These are phyloP conservation scores for Fusarium siculi DNA, from an alignment of 2,329 filamentous ascomycete genomes.

Conservation along the genomic window DNA sequence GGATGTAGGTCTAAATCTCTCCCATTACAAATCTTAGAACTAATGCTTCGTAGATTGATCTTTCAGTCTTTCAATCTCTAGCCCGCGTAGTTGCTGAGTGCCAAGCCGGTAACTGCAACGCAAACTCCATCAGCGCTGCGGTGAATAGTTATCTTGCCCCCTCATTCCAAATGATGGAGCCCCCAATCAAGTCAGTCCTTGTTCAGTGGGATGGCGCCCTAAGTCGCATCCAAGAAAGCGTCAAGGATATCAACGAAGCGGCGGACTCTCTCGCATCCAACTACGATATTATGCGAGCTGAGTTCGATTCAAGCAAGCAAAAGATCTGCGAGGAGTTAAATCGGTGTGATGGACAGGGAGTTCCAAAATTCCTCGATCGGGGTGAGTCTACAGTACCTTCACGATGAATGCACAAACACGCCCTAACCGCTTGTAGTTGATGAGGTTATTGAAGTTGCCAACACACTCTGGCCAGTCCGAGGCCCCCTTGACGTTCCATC, in stretches of 20 bases:
- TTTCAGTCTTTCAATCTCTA: background rate
- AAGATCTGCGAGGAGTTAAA: background rate
- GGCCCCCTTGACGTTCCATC: background rate
- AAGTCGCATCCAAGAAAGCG: background rate
- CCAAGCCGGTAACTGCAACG: background rate
- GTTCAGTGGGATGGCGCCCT: background rate
- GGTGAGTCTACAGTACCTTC: fast-evolving
- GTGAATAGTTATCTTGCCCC: background rate
- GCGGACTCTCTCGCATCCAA: background rate
- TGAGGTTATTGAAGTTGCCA: background rate
- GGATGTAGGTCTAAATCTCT: background rate
- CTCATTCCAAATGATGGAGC: background rate
- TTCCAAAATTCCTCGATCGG: background rate
- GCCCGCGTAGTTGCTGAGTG: background rate
- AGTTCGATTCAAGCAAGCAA: background rate
- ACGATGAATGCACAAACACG: background rate
- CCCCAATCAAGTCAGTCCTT: background rate
- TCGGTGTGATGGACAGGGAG: background rate
- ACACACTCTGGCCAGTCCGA: background rate
- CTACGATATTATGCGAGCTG: background rate
- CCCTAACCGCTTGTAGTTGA: background rate
- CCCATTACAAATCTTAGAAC: fast-evolving
- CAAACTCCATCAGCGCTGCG: background rate
- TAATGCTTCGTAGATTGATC: background rate
- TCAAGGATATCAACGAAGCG: background rate